These are phyloP conservation scores for Kodamaea suecica DNA, from an alignment of 1,139 yeast genomes.

Conservation along the genomic window DNA sequence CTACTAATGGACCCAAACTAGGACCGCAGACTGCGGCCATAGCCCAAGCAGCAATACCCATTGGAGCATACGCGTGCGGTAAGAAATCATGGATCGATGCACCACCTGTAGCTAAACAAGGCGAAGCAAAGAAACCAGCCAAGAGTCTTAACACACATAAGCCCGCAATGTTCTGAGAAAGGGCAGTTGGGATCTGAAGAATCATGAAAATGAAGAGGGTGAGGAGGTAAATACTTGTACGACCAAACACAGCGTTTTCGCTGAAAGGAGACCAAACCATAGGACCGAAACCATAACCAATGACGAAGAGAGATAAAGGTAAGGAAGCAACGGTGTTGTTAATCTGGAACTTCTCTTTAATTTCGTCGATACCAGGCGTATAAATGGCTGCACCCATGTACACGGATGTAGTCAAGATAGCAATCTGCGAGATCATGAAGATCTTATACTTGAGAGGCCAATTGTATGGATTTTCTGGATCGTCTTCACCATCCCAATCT, in stretches of 20 bases:
- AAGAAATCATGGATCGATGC: conserved; percentile 33
- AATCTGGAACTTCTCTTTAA: conserved; percentile 28
- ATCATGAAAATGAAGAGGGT: conserved; percentile 29
- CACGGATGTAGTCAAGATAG: conserved; percentile 48
- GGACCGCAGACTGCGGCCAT: conserved; percentile 38
- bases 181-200: conserved; percentile 32
- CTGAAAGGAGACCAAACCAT: conserved; percentile 37
- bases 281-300: conserved; percentile 41
- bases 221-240: conserved; percentile 38
- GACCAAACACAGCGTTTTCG: conserved; percentile 48
- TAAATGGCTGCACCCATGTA: conserved; percentile 62
- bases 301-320: conserved; percentile 35
- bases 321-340: conserved; percentile 25
- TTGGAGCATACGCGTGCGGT: conserved; percentile 26
- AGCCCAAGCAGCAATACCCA: conserved; percentile 34
- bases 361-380: conserved; percentile 49
- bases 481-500: conserved; percentile 49
- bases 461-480: conserved; percentile 57
- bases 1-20: conserved; percentile 35
- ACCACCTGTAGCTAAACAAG: conserved; percentile 37
- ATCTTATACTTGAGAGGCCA: conserved; percentile 45
- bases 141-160: conserved; percentile 31
- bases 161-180: conserved; percentile 27
- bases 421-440: conserved; percentile 37
- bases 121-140: conserved; percentile 34